A percentile compares a stretch with the other conserved stretches of the same genome.
phyloP scores from a whole-genome alignment of 1,284 basidiomycete species.

The Athelia psychrophila region DNA sequence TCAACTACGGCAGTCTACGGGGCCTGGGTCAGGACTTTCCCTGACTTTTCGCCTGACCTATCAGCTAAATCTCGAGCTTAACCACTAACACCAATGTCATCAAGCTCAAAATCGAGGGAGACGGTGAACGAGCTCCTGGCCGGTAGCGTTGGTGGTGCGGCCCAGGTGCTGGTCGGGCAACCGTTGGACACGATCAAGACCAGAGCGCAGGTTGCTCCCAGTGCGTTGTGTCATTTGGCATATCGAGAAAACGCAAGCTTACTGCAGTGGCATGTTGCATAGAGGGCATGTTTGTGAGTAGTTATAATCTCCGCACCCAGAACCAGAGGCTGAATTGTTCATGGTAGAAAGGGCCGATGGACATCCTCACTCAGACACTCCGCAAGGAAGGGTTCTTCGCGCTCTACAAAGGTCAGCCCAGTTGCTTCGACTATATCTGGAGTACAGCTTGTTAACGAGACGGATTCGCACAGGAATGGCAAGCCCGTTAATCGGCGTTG shows the following conservation, averaged over 20 bases:
- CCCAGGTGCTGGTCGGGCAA: conserved; percentile 84
- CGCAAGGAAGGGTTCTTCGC: conserved; percentile 88
- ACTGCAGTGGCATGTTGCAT: conserved; percentile 1
- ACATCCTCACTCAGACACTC: conserved; percentile 80
- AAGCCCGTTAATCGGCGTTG: conserved; percentile 90
- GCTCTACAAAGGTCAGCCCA: conserved; percentile 78
- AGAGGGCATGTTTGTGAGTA: conserved; percentile 84
- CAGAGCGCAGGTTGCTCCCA: conserved; percentile 74
- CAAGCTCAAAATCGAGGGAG: conserved; percentile 12
- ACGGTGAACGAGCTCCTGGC: conserved; percentile 75
- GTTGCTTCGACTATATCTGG: background rate
- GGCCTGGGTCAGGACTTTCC: too few species aligned
- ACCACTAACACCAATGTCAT: too few species aligned
- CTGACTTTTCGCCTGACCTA: too few species aligned
- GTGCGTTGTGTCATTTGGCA: conserved; percentile 34
- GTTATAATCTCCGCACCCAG: background rate
- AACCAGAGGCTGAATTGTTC: background rate
- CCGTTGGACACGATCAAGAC: conserved; percentile 89
- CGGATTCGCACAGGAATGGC: conserved; percentile 70
- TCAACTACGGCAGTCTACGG: too few species aligned
- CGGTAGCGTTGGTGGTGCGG: conserved; percentile 76
- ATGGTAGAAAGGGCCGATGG: conserved; percentile 86
- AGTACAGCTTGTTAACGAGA: background rate
- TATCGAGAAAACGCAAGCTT: background rate
- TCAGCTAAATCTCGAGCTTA: too few species aligned